Evolutionary conservation across 1,139 yeast genomes (phyloP).

Genomic region (Hemisphaericaspora subhashii): DNA sequence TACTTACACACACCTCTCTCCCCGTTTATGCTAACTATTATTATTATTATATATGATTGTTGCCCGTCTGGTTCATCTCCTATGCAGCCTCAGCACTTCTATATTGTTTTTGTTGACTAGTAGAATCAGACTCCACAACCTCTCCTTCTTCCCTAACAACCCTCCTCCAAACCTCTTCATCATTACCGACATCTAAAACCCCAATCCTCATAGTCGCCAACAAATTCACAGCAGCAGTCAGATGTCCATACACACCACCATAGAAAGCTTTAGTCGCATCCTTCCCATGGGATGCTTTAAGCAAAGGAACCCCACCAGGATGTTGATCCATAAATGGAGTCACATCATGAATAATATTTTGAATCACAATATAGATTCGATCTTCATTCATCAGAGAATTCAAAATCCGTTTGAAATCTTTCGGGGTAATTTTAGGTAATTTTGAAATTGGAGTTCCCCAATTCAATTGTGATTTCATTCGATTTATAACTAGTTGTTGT

Average conservation of each 20-base stretch:
- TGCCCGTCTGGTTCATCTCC: no score
- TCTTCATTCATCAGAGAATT: constrained; percentile 37
- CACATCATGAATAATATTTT: constrained; percentile 67
- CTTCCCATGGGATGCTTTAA: constrained; percentile 64
- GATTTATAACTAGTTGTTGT: constrained; percentile 60
- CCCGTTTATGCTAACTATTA: no score
- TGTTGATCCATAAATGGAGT: constrained; percentile 73
- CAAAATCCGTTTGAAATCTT: constrained; percentile 48
- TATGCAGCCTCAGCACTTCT: constrained; percentile 50
- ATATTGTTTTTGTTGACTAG: constrained; percentile 26
- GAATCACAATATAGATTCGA: constrained; percentile 44
- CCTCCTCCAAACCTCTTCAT: constrained; percentile 77
- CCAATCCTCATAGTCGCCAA: constrained; percentile 78
- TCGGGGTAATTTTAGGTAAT: constrained; percentile 52
- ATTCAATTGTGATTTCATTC: constrained; percentile 59
- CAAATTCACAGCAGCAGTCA: constrained; percentile 70
- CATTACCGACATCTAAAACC: constrained; percentile 74
- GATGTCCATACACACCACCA: constrained; percentile 75
- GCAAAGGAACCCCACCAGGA: constrained; percentile 67
- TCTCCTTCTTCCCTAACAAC: constrained; percentile 45
- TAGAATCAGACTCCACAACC: constrained; percentile 25
- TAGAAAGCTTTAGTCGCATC: constrained; percentile 73
- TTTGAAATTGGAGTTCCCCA: constrained; percentile 80
- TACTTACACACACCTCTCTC: no score
- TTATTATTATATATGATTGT: no score